phyloP scores from a whole-genome alignment of 805 yeast species.

The Candida orba region DNA sequence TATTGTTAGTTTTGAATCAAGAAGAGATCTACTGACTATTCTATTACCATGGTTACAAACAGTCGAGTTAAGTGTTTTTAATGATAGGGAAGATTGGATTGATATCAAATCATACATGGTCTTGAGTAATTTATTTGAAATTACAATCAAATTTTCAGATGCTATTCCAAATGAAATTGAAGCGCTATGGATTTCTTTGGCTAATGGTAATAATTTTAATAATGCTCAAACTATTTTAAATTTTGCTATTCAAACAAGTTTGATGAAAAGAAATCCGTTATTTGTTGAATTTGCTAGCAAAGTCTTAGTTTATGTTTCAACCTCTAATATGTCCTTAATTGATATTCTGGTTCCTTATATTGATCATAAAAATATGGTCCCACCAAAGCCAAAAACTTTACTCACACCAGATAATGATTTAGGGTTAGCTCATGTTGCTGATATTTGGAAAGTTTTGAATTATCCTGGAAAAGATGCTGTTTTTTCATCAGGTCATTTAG shows the following conservation, averaged over 20 bases:
- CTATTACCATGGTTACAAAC: constrained; percentile 91
- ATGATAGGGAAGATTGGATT: constrained; percentile 29
- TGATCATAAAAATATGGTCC: constrained; percentile 87
- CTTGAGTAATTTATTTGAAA: constrained; percentile 71
- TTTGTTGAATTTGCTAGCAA: constrained; percentile 79
- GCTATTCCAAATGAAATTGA: constrained; percentile 81
- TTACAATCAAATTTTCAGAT: constrained; percentile 72
- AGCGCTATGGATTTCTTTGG: constrained; percentile 93
- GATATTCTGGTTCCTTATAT: constrained; percentile 63
- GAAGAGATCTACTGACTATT: constrained; percentile 75
- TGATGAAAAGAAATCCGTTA: constrained; percentile 60
- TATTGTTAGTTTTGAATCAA: constrained; percentile 46
- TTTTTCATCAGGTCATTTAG: constrained; percentile 81
- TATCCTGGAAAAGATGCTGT: constrained; percentile 60
- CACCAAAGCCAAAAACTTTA: constrained; percentile 39
- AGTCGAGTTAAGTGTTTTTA: constrained; percentile 48
- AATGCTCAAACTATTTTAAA: constrained; percentile 69
- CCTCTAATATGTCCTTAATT: constrained; percentile 41
- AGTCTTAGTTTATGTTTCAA: constrained; percentile 71
- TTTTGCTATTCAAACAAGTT: constrained; percentile 59
- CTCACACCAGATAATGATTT: constrained; percentile 28
- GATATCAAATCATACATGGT: constrained; percentile 54
- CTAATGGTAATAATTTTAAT: constrained; percentile 56
- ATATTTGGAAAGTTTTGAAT: constrained; percentile 51
- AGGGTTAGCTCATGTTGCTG: constrained; percentile 69